Evolutionary conservation across 441 rosid genomes (phyloP).

Genomic region (Biscutella laevigata): DNA sequence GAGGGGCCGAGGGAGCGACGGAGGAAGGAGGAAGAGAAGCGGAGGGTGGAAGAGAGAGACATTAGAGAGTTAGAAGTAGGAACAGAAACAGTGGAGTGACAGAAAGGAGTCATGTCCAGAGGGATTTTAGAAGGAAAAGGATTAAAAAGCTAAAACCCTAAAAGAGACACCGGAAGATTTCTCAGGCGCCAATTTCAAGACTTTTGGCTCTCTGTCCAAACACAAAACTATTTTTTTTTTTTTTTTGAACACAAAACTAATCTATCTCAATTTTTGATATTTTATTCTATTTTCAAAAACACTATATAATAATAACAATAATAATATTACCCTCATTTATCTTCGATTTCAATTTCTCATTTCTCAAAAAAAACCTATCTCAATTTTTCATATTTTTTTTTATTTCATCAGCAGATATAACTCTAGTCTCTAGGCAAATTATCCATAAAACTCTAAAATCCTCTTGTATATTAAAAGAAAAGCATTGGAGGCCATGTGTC

Average conservation of each 20-base stretch:
- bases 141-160: constrained; percentile 29
- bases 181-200: constrained; percentile 38
- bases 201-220: constrained; percentile 17
- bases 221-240: no score
- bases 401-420: no score
- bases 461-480: no score
- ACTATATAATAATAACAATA: no score
- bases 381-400: no score
- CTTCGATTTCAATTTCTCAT: no score
- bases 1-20: constrained; percentile 29
- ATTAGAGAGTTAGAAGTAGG: constrained; percentile 29
- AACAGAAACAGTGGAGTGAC: constrained; percentile 20
- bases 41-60: constrained; percentile 59
- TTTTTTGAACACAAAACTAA: not conserved
- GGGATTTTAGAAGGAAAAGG: not conserved
- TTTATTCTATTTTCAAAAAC: no score
- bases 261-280: constrained; percentile 2
- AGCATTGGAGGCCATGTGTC: no score
- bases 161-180: constrained; percentile 1
- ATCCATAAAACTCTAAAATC: no score
- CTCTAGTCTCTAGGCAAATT: no score
- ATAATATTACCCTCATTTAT: no score
- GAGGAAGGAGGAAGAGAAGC: constrained; percentile 42
- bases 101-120: constrained; percentile 30
- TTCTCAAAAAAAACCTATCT: no score